Evolutionary conservation across 2,329 filamentous ascomycete species (phyloP).

Genomic region (Apiospora marii): DNA sequence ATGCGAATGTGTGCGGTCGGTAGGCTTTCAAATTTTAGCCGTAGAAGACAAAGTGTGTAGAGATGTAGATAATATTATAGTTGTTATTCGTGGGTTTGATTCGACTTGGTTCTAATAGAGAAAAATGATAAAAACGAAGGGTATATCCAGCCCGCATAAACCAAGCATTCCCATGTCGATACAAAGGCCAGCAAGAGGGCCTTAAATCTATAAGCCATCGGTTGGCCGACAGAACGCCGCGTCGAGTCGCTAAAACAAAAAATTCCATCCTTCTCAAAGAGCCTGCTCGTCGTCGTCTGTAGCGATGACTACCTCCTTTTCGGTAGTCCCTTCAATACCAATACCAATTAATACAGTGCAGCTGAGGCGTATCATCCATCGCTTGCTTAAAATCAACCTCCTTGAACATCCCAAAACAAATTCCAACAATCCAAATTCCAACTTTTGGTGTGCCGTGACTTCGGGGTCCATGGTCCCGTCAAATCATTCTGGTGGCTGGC

Average conservation of each 20-base stretch:
- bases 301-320: not conserved
- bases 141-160: constrained; percentile 24
- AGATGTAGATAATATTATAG: not conserved
- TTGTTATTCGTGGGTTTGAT: not conserved
- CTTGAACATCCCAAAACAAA: constrained; percentile 11
- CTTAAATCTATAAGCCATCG: constrained; percentile 23
- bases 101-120: constrained; percentile 12
- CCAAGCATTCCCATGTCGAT: not conserved
- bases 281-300: constrained; percentile 8
- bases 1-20: not conserved
- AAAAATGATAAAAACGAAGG: constrained; percentile 10
- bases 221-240: constrained; percentile 21
- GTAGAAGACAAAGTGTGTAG: not conserved
- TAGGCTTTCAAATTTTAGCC: no score
- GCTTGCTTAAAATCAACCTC: constrained; percentile 13
- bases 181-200: not conserved
- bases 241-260: constrained; percentile 9
- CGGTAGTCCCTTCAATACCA: constrained; percentile 12
- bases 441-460: constrained; percentile 18
- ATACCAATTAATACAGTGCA: constrained; percentile 21
- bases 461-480: constrained; percentile 17
- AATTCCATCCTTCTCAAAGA: constrained; percentile 9
- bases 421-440: not conserved
- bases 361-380: not conserved
- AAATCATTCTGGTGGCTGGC: not conserved